Conservation (phyloP, 73 alveolate species). For the Paramecium tetraurelia region DNA sequence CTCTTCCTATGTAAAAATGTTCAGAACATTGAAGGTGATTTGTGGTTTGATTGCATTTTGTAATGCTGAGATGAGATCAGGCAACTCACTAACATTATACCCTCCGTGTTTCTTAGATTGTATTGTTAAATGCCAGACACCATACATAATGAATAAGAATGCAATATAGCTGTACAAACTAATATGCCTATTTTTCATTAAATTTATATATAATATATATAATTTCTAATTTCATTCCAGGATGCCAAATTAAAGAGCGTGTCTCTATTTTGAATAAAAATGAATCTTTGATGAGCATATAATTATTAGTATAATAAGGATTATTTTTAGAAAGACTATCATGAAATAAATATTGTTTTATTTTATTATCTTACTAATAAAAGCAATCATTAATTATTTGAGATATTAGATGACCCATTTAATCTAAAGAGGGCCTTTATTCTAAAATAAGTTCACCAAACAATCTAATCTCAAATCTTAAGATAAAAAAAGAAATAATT, state of each 20-base stretch:
- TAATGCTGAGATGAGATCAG: not conserved
- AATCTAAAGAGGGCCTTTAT: no score
- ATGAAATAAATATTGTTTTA: not conserved
- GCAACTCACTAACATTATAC: not conserved
- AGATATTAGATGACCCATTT: no score
- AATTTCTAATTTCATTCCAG: not conserved
- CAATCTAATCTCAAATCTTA: no score
- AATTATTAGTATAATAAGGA: not conserved
- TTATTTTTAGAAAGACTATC: no score
- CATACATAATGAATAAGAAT: slow-evolving; percentile 28
- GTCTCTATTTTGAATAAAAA: not conserved
- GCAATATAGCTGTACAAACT: slow-evolving; percentile 12
- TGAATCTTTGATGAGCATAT: not conserved
- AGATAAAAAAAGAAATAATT: no score
- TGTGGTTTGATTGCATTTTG: not conserved
- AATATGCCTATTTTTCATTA: slow-evolving; percentile 3
- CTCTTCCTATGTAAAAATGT: not conserved
- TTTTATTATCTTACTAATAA: no score
- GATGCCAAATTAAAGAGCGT: not conserved
- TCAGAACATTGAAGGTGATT: not conserved
- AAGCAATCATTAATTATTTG: no score
- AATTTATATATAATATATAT: not conserved
- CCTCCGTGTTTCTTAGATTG: slow-evolving; percentile 39
- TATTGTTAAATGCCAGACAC: slow-evolving; percentile 23
- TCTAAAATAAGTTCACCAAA: no score